Base-by-base conservation (phyloP, 768 basidiomycete genomes). In the Trametes maxima region DNA sequence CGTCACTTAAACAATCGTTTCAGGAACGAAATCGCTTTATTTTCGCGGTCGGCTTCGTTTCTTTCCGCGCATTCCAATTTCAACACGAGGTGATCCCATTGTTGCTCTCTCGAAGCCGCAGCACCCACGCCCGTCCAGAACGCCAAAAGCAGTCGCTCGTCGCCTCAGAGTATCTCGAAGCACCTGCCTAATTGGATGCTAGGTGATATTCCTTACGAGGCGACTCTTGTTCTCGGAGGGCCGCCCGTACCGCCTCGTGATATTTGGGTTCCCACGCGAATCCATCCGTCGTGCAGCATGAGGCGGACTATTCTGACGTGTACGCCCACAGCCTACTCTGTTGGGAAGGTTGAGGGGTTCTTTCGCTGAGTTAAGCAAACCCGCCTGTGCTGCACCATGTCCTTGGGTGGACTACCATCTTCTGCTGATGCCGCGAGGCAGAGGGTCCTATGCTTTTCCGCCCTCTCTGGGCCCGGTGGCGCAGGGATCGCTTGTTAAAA, bases 251-350 rank as follows among this genome's bases (percentile, higher is more conserved):
- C 50, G n/a, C 50, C 50, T 14, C 50, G 50, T 52, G 50, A 52
- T 52, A 52, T 39, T 39, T 39, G 50, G 36, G 21, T 52, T 52
- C 50, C n/a, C 50, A 52, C 50, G 21, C 36, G 50, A 52, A 39
- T 17, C 11, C 36, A 52, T 6, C 7, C 17, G 5, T 19, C 36
- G 36, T 37, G 14, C 40, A 42, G 14, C 14, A 42, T 35, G 50
- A 22, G 36, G 50, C 25, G 36, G 36, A 16, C 28, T 33, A 42
- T 39, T 8, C 50, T 52, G 50, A n/a, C 50, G 36, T 14, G 36
- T 52, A 37, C 50, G 50, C 36, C 35, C 50, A 52, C 50, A 39
- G 50, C 36, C 11, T 39, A 6, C 50, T 21, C 36, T 19, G 22
- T 52, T 21, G 19, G 50, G 50, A 19, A 52, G 35, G 50, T 49